Evolutionary conservation across 108 stramenopile genomes (phyloP).

Genomic region (Cyclotella baltica): DNA sequence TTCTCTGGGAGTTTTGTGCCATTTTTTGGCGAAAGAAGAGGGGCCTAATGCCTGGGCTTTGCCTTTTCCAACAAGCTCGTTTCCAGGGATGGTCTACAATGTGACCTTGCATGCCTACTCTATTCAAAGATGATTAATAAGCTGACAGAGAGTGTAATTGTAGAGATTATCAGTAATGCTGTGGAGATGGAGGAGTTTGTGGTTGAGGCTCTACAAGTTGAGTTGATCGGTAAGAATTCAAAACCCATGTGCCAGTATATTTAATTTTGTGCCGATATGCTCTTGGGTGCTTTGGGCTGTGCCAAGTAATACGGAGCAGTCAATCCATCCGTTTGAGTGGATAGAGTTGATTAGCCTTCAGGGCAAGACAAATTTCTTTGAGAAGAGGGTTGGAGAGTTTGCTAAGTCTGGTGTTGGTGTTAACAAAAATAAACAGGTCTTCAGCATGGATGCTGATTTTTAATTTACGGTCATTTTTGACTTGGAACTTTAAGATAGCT

Average conservation of each 20-base stretch:
- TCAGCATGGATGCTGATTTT: constrained; percentile 92
- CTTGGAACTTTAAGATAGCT: too few species aligned
- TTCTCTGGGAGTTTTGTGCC: constrained; percentile 98
- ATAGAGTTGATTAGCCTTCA: constrained; percentile 99
- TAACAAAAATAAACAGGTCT: constrained; percentile 78
- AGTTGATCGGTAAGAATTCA: constrained; percentile 99
- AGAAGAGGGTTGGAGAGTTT: constrained; percentile 98
- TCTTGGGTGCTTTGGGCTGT: constrained; percentile 90
- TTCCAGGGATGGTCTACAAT: constrained; percentile 95
- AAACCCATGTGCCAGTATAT: constrained; percentile 99
- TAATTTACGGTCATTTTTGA: too few species aligned
- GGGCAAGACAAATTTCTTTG: constrained; percentile 98
- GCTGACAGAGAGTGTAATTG: constrained; percentile 76
- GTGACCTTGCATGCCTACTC: constrained; percentile 95
- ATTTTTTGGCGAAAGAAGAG: constrained; percentile 99
- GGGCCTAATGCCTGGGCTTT: constrained; percentile 99
- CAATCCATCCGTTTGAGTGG: constrained; percentile 99
- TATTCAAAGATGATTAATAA: constrained; percentile 91
- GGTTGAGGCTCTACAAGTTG: constrained; percentile 96
- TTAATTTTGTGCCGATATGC: constrained; percentile 98
- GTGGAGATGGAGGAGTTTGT: constrained; percentile 99
- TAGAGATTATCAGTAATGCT: constrained; percentile 88
- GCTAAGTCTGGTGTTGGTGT: constrained; percentile 95
- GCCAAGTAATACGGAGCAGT: constrained; percentile 80
- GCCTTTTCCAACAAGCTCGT: constrained; percentile 99